These are phyloP conservation scores for Teratosphaeria nubilosa DNA, from an alignment of 2,329 filamentous ascomycete genomes.

Conservation along the genomic window DNA sequence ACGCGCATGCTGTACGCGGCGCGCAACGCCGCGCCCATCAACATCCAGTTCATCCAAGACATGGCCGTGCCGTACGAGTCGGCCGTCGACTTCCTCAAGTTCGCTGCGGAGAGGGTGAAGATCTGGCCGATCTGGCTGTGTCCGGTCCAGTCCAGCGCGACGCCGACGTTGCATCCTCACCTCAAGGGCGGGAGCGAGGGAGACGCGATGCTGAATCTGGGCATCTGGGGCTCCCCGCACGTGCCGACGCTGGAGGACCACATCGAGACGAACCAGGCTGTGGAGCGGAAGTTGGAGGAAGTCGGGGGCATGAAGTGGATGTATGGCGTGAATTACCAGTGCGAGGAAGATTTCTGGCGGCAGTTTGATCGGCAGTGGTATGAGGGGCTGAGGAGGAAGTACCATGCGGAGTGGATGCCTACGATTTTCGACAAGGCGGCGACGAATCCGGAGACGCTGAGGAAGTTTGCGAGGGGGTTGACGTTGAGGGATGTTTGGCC, in stretches of 20 bases:
- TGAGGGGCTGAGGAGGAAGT: constrained; percentile 51
- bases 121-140: constrained; percentile 53
- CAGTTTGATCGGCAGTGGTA: constrained; percentile 54
- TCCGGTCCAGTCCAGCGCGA: constrained; percentile 29
- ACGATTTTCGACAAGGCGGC: constrained; percentile 62
- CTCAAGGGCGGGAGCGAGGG: not conserved
- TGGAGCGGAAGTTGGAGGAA: constrained; percentile 59
- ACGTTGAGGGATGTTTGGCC: constrained; percentile 27
- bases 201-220: constrained; percentile 43
- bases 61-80: constrained; percentile 47
- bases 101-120: constrained; percentile 36
- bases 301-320: constrained; percentile 77
- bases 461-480: constrained; percentile 14
- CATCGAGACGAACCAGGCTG: constrained; percentile 55
- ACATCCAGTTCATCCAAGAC: constrained; percentile 53
- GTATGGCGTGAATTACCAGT: constrained; percentile 78
- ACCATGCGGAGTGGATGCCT: constrained; percentile 51
- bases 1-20: constrained; percentile 54
- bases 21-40: constrained; percentile 47
- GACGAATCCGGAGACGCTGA: constrained; percentile 34
- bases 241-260: constrained; percentile 44
- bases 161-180: not conserved
- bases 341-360: constrained; percentile 59
- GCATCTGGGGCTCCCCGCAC: constrained; percentile 72
- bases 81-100: constrained; percentile 44